Evolutionary conservation across 2,329 filamentous ascomycete species (phyloP).

Genomic region (Pseudophaeomoniella oleicola): DNA sequence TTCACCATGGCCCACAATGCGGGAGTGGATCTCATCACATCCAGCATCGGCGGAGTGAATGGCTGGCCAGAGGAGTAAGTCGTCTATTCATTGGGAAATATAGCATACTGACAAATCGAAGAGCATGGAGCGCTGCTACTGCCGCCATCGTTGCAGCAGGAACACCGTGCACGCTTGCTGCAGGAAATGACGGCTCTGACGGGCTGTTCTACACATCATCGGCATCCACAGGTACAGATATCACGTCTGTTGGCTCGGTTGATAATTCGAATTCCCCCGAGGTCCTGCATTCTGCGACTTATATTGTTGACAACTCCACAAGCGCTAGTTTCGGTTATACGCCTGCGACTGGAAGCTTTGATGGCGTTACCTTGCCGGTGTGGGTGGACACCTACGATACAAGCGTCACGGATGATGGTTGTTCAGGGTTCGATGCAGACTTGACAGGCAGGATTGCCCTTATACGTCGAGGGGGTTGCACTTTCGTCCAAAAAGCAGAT

Average conservation of each 20-base stretch:
- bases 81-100: constrained; percentile 5
- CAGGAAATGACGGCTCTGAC: constrained; percentile 34
- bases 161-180: constrained; percentile 10
- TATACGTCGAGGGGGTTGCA: constrained; percentile 44
- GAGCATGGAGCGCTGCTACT: constrained; percentile 5
- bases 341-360: constrained; percentile 19
- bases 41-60: constrained; percentile 18
- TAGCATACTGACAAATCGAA: constrained; percentile 6
- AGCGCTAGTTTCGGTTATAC: constrained; percentile 17
- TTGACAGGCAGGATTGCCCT: constrained; percentile 44
- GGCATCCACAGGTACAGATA: constrained; percentile 27
- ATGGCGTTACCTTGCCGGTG: constrained; percentile 27
- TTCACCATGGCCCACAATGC: constrained; percentile 47
- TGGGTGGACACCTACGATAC: constrained; percentile 37
- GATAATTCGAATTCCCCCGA: constrained; percentile 19
- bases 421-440: constrained; percentile 40
- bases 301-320: constrained; percentile 13
- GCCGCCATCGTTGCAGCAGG: constrained; percentile 6
- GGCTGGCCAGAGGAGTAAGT: constrained; percentile 17
- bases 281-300: constrained; percentile 13
- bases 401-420: constrained; percentile 34
- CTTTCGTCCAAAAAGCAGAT: constrained; percentile 38
- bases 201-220: constrained; percentile 33
- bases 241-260: constrained; percentile 31
- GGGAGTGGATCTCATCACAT: constrained; percentile 28